These are phyloP conservation scores for Zygoascus bituminiphila DNA, from an alignment of 805 yeast genomes.

Conservation along the genomic window DNA sequence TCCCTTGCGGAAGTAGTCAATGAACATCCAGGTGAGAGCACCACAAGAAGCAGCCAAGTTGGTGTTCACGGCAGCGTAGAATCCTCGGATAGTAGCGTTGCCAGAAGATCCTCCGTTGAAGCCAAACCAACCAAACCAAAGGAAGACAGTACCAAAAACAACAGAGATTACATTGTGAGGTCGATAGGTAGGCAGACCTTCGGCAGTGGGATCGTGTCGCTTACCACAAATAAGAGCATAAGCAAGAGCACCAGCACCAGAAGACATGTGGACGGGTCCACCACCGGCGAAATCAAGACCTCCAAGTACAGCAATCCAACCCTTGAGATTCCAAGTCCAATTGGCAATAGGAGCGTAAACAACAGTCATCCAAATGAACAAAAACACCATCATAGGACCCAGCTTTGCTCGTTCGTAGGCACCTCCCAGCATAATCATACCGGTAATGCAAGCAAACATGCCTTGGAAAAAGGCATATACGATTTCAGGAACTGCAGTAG, in stretches of 20 bases:
- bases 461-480: constrained; percentile 89
- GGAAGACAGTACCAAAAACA: constrained; percentile 85
- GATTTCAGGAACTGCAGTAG: constrained; percentile 71
- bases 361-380: constrained; percentile 88
- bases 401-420: constrained; percentile 95
- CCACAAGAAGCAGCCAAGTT: constrained; percentile 90
- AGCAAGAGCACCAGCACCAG: constrained; percentile 92
- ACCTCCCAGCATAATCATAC: constrained; percentile 92
- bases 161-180: constrained; percentile 90
- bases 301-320: constrained; percentile 80
- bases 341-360: constrained; percentile 94
- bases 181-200: constrained; percentile 75
- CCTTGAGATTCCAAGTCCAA: constrained; percentile 95
- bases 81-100: constrained; percentile 84
- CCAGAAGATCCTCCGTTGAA: constrained; percentile 99
- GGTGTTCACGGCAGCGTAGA: constrained; percentile 90
- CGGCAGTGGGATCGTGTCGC: constrained; percentile 67
- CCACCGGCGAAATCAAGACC: constrained; percentile 97
- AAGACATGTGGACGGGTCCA: constrained; percentile 93
- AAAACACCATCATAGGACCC: constrained; percentile 92
- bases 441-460: constrained; percentile 92
- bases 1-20: constrained; percentile 79
- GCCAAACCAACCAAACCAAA: constrained; percentile 99
- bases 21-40: constrained; percentile 89
- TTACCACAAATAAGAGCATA: constrained; percentile 88